Conservation (phyloP, 345 rosid species). For the Aurinia saxatilis region DNA sequence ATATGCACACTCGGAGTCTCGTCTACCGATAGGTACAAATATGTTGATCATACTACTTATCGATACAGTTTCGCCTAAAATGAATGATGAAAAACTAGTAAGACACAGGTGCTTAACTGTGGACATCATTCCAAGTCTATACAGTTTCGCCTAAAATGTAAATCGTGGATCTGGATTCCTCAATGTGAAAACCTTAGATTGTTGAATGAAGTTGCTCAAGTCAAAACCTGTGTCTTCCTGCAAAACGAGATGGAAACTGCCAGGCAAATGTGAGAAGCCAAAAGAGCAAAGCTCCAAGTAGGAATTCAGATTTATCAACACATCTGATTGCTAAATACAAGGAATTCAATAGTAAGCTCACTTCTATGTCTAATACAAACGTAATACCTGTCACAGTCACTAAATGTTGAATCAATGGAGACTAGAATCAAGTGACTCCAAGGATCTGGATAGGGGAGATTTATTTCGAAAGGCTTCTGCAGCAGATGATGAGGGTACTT, state of each 20-base stretch:
- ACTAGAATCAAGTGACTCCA: constrained; percentile 44
- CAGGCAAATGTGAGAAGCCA: not conserved
- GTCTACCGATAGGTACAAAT: too few relatives aligned
- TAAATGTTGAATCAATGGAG: not conserved
- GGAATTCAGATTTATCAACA: not conserved
- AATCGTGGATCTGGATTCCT: not conserved
- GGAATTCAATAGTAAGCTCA: too few relatives aligned
- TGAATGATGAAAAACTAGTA: too few relatives aligned
- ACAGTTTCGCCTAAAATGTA: not conserved
- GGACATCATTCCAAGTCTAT: not conserved
- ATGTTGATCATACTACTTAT: too few relatives aligned
- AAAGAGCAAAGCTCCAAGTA: not conserved
- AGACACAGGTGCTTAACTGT: too few relatives aligned
- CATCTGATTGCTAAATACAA: not conserved
- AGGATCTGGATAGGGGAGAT: constrained; percentile 38
- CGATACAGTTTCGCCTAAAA: too few relatives aligned
- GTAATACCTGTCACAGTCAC: not conserved
- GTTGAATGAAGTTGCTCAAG: not conserved
- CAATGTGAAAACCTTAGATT: not conserved
- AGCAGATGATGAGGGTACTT: constrained; percentile 40
- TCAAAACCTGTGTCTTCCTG: constrained; percentile 11
- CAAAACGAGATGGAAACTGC: constrained; percentile 6
- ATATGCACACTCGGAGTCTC: not conserved
- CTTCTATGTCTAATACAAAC: not conserved
- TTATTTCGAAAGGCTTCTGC: constrained; percentile 45